Evolutionary conservation across 2,329 filamentous ascomycete species (phyloP), one percentile per base, ranked within the genome.

Genomic region (Xylaria sp.): DNA sequence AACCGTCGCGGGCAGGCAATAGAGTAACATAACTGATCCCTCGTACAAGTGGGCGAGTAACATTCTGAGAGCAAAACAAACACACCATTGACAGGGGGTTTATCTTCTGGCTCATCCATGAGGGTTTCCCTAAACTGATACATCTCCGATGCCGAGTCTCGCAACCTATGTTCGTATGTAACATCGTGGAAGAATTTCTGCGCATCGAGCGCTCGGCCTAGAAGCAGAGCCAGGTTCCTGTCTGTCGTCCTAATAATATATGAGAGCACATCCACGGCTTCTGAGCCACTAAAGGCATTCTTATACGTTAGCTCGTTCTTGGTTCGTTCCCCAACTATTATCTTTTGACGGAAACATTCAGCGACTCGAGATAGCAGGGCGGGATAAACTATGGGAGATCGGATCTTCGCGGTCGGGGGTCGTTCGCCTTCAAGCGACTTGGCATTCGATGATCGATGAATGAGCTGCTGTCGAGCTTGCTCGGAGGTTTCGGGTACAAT

Each of bases 101-200:
- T 91, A 63, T 92, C 88, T 74, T 94, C 91, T n/a, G 84, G 83
- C 75, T 93, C 90, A 63, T 98, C 95, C 82, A 94, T 91, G 80
- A 98, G 86, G 2, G 91, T 97, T 82, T 98, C 95, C 74, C 92
- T 90, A 82, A 99, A 99, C 79, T 98, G 95, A 80, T 98, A 99
- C 80, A 99, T 92, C 81, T 99, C 96, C 61, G 91, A 92, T 50
- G 91, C 89, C n/a, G 95, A 97, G 81, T 99, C 96, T 81, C 96
- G 92, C 76, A 99, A 84, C 57, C 96, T 89, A 81, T 99, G 96
- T 76, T 98, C 95, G 81, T 99, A 99, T 0, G 95, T 98, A 60
- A 98, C 96, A 85, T 99, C 96, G 83, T 99, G 96, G 80, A 99
- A 99, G 83, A 97, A 98, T 80, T 98, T 98, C 79, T 99, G 96